Base-by-base conservation (phyloP, 164 flowering plant genomes). In the Platanus orientalis region DNA sequence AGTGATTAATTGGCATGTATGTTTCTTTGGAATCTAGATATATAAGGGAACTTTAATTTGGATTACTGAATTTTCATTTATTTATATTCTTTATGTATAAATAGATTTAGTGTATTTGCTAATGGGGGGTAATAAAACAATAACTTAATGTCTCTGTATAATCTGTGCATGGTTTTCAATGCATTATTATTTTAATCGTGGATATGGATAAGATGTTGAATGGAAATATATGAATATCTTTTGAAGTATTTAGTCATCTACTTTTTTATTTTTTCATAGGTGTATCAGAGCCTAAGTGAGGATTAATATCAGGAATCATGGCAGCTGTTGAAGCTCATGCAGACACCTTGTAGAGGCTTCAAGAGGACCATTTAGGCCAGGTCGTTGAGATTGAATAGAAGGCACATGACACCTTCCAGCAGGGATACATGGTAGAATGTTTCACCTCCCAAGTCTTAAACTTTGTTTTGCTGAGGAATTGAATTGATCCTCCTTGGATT, bases 391-490 rank as follows among this genome's bases (percentile, higher is more conserved):
- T 95, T 7, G 79, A 82, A 44, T 74, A 73, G 32, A 82, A 77
- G 36, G 75, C 91, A 42, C 61, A 69, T 24, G 83, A 76, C 39
- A 86, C 85, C 1, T 85, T 95, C 67, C 73, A 77, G 44, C 78
- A 86, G 57, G 73, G 69, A 70, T 95, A 84, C 63, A 75, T 71
- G 99, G 99, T 95, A 82, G 21, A 80, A n/a, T 10, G 51, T 7
- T 14, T 42, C 7, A 10, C 10, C 39, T 5, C 16, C n/a, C 49
- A 13, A 45, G 20, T 19, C 16, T 45, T 45, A 19, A 14, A 45
- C 49, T 5, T 45, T 45, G 16, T 16, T 45, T 45, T 45, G 12
- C 4, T 42, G 47, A 32, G 36, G 36, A 32, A 9, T 32, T 32
- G 36, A 32, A 32, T 32, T 32, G 9, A 32, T 32, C 39, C 39